Evolutionary conservation across 2,329 filamentous ascomycete genomes (phyloP), one percentile per base, ranked within the genome.

Genomic region (Clonostachys rhizophaga): DNA sequence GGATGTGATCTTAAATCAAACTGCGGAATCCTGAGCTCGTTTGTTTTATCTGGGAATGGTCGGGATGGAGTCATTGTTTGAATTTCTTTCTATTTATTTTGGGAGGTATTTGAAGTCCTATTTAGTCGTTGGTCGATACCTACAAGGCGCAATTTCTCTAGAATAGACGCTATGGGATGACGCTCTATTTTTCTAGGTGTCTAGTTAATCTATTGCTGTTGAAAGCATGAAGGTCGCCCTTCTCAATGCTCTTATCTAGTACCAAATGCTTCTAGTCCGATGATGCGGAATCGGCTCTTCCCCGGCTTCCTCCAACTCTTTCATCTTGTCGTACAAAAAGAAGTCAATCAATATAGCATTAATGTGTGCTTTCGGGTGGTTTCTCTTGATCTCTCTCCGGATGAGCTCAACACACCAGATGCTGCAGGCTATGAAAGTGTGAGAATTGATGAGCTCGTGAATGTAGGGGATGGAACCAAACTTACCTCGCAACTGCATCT

Each of bases 321-420:
- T 99, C 70, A 94, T 91, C 16, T 87, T 83, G 68, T 99, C 94
- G 62, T 99, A 99, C 47, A 99, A 72, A 66, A 96, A 96, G 68
- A 97, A 99, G 66, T 99, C 94, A 52, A 99, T 94, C 57, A 99
- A 67, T 37, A 97, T 89, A 24, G 94, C 91, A 62, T 99, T 99
- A 55, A 86, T 67, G 45, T 80, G 74, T 1, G 84, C 76, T 10
- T 86, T 83, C 1, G 91, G 88, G 58, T 96, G 83, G 13, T 81
- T 67, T 42, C 75, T 78, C 48, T 84, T 60, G 44, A 99, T 97
- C 63, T 96, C 89, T 34, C 86, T 79, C 46, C 84, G 77, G 53
- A 99, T 86, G 52, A 96, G 71, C 65, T 99, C 94, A 2, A 97
- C 88, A 51, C 89, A 94, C 91, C 92, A 97, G 55, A 99, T 96